These are phyloP conservation scores for Aspergillus aculeatinus DNA, from an alignment of 2,329 filamentous ascomycete species.

Conservation along the genomic window DNA sequence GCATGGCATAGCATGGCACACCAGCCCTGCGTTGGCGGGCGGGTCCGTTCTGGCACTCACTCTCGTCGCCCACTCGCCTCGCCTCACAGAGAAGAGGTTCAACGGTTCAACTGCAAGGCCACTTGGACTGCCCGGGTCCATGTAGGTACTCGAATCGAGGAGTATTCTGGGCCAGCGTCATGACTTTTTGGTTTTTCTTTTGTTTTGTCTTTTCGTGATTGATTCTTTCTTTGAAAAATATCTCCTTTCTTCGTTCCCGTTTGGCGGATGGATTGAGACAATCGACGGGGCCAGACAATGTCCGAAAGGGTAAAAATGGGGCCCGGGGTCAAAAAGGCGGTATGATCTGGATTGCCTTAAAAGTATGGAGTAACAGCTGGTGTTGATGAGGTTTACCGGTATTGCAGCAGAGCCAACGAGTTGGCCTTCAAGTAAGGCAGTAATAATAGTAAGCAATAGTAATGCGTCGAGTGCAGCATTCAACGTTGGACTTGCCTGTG, in stretches of 20 bases:
- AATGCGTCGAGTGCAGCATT: not conserved
- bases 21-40: slow-evolving; percentile 23
- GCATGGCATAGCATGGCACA: not conserved
- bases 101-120: slow-evolving; percentile 24
- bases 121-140: slow-evolving; percentile 22
- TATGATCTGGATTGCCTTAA: not conserved
- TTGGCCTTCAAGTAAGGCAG: not conserved
- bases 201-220: not conserved
- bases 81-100: slow-evolving; percentile 4
- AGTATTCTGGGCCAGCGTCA: slow-evolving; percentile 5
- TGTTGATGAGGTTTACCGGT: not conserved
- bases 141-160: slow-evolving; percentile 20
- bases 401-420: not conserved
- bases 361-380: not conserved
- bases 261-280: not conserved
- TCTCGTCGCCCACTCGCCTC: slow-evolving; percentile 23
- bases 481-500: too few relatives aligned
- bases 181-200: not conserved
- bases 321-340: slow-evolving; percentile 2
- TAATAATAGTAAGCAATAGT: not conserved
- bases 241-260: not conserved
- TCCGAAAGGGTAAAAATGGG: not conserved
- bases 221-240: too few relatives aligned
- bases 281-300: not conserved
- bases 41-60: slow-evolving; percentile 11